Base-by-base conservation (phyloP, 192 early-diverging fungal genomes). In the Backusella mclennaniae region DNA sequence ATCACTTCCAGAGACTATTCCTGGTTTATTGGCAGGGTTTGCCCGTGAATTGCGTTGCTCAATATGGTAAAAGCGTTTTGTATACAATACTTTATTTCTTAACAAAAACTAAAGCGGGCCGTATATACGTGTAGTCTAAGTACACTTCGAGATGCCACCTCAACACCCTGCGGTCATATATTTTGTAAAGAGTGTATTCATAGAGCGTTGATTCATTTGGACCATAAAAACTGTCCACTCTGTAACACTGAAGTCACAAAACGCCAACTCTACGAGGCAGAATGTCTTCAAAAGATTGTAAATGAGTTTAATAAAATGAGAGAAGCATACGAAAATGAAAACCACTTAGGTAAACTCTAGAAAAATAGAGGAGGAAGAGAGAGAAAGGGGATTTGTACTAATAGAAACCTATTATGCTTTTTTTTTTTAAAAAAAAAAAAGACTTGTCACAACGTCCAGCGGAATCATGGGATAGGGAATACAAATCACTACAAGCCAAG, bases 171-270 rank as follows among this genome's bases (percentile, higher is more conserved):
- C 53, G 53, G 53, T 2, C 53, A 56, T 56, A 56, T 56, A 56
- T 56, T 56, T 56, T 56, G 53, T 56, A 56, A 56, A 56, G 53
- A 56, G 53, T 56, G 53, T 2, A 56, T 56, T 56, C 53, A 56
- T 21, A 56, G 53, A 56, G 53, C 53, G n/a, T 56, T 56, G n/a
- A 56, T 56, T 21, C 53, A 56, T n/a, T 21, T 56, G 19, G n/a
- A 56, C 2, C 56, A 63, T 63, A 63, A 63, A 63, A 63, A 63
- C 23, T 63, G 56, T 29, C 56, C 56, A 11, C 56, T 63, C 9
- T 63, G 56, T 26, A 63, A 63, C 12, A 63, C 56, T 29, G 56
- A 63, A n/a, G 56, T 63, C 21, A 63, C 56, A 29, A 63, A 63
- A 29, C 56, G 56, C 8, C 56, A 63, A 29, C 56, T 63, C 26